A percentile compares a stretch with the other conserved stretches of the same genome.
Evolutionary conservation across 192 early-diverging fungal species (phyloP).

Genomic region (Rhizophagus sp.): DNA sequence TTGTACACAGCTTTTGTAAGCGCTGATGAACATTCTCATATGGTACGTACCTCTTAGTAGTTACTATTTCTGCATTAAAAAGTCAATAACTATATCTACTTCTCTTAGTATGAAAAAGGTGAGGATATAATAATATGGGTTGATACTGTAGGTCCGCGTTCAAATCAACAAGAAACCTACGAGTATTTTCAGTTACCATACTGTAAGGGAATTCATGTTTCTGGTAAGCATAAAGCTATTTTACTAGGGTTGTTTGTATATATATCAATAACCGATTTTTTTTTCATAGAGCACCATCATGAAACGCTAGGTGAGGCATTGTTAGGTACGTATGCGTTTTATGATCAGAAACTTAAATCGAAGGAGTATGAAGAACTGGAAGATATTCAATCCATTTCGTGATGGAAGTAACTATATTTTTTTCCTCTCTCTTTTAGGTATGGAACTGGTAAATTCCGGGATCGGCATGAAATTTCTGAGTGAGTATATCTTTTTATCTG

Average conservation of each 20-base stretch:
- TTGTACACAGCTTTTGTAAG: not conserved
- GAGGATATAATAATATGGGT: constrained; percentile 76
- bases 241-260: not conserved
- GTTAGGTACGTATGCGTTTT: constrained; percentile 27
- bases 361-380: no score
- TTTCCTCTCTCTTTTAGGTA: constrained; percentile 40
- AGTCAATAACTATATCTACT: no score
- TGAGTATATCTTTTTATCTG: constrained; percentile 32
- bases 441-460: constrained; percentile 73
- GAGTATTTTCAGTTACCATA: constrained; percentile 73
- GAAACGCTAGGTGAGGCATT: constrained; percentile 80
- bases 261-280: not conserved
- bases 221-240: not conserved
- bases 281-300: constrained; percentile 65
- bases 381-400: not conserved
- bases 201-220: constrained; percentile 57
- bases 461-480: constrained; percentile 66
- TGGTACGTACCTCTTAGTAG: constrained; percentile 28
- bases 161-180: constrained; percentile 77
- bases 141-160: constrained; percentile 61
- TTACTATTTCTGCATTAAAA: no score
- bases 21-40: constrained; percentile 56
- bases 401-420: not conserved
- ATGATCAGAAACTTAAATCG: not conserved
- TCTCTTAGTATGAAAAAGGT: constrained; percentile 50